Conservation (phyloP, 2,329 filamentous ascomycete genomes). For the Talaromyces atroroseus region DNA sequence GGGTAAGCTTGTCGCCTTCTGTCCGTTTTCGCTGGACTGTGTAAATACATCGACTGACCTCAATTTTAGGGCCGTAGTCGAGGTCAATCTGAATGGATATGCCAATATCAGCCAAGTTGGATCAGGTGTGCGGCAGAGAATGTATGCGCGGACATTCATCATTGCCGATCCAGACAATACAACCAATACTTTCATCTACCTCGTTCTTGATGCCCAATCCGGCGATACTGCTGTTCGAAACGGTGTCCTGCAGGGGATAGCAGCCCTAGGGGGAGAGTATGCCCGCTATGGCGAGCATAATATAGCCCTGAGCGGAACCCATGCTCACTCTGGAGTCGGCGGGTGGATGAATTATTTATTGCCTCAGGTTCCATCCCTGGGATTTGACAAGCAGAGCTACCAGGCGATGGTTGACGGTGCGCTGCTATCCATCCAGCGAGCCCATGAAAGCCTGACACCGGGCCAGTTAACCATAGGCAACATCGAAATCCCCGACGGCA, state of each 20-base stretch:
- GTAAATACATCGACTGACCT: background rate
- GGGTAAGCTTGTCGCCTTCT: constrained; percentile 43
- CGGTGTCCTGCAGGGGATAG: constrained; percentile 74
- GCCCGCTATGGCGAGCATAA: constrained; percentile 72
- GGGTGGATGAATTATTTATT: constrained; percentile 93
- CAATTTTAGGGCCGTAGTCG: constrained; percentile 65
- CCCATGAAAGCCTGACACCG: constrained; percentile 65
- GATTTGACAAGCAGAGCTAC: constrained; percentile 83
- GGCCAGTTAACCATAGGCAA: constrained; percentile 67
- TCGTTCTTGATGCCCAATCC: constrained; percentile 80
- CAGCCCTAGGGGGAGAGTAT: constrained; percentile 65
- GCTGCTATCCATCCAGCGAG: constrained; percentile 71
- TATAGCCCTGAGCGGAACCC: constrained; percentile 83
- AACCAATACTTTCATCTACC: constrained; percentile 72
- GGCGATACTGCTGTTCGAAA: constrained; percentile 84
- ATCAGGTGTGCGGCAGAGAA: constrained; percentile 75
- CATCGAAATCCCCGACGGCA: constrained; percentile 66
- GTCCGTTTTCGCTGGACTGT: background rate
- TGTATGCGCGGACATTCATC: constrained; percentile 88
- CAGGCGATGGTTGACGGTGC: constrained; percentile 83
- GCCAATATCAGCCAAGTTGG: constrained; percentile 79
- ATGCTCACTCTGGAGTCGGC: constrained; percentile 85
- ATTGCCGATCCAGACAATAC: constrained; percentile 63
- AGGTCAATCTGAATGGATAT: constrained; percentile 89
- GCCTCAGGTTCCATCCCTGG: constrained; percentile 81